Percentiles rank a stretch among this genome's conserved stretches.
Evolutionary conservation across 352 stramenopile genomes (phyloP).

Genomic region (Globisporangium polare): DNA sequence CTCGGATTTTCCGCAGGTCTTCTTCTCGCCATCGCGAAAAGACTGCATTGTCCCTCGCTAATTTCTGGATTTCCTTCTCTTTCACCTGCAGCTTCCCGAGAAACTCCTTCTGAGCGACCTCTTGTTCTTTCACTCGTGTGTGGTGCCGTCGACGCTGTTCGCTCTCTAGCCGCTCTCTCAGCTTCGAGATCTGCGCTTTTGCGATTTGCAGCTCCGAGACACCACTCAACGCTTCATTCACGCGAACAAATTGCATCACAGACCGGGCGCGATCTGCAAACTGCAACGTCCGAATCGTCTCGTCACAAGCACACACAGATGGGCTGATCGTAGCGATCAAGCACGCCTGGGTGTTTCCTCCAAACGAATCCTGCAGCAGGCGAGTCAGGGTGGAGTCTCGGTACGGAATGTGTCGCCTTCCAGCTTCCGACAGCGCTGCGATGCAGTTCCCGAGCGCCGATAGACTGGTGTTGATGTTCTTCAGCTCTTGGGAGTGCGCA

Average conservation of each 20-base stretch:
- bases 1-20: slow-evolving; percentile 47
- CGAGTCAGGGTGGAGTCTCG: slow-evolving; percentile 87
- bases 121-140: slow-evolving; percentile 53
- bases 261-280: slow-evolving; percentile 71
- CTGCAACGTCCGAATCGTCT: slow-evolving; percentile 75
- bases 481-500: slow-evolving; percentile 70
- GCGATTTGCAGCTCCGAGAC: slow-evolving; percentile 51
- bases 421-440: slow-evolving; percentile 65
- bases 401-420: slow-evolving; percentile 90
- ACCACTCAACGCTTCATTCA: slow-evolving; percentile 56
- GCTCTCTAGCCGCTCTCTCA: slow-evolving; percentile 43
- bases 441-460: slow-evolving; percentile 92
- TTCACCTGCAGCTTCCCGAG: slow-evolving; percentile 51
- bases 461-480: slow-evolving; percentile 90
- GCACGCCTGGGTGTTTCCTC: slow-evolving; percentile 66
- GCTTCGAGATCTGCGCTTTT: slow-evolving; percentile 53
- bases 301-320: slow-evolving; percentile 36
- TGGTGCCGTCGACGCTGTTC: slow-evolving; percentile 47
- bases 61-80: slow-evolving; percentile 55
- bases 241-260: slow-evolving; percentile 68
- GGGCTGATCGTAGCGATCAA: slow-evolving; percentile 71
- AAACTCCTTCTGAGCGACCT: slow-evolving; percentile 42
- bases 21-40: slow-evolving; percentile 63
- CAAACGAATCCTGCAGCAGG: slow-evolving; percentile 82
- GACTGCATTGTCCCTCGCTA: slow-evolving; percentile 52